phyloP scores from a whole-genome alignment of 1,284 basidiomycete genomes.

The Prillingera fragicola region DNA sequence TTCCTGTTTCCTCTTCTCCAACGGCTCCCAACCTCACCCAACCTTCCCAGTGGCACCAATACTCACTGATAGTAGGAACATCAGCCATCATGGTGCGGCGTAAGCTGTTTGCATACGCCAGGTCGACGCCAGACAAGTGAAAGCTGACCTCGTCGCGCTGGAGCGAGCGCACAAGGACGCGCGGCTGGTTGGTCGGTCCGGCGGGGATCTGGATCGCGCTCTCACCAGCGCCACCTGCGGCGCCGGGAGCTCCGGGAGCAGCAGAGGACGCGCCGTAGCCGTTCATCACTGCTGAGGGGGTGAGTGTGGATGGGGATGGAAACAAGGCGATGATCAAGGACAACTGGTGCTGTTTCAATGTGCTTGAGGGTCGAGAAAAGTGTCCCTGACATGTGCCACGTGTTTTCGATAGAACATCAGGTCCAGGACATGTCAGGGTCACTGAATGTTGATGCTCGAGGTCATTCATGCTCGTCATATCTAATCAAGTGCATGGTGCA shows the following conservation, averaged over 20 bases:
- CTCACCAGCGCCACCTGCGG: background rate
- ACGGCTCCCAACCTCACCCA: background rate
- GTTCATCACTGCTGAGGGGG: background rate
- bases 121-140: conserved; percentile 84
- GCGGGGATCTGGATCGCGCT: conserved; percentile 19
- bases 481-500: no score
- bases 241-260: background rate
- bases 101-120: conserved; percentile 86
- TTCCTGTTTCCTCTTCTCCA: background rate
- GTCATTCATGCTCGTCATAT: no score
- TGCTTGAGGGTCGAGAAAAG: no score
- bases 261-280: background rate
- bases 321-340: no score
- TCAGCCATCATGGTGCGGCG: conserved; percentile 91
- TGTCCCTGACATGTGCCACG: no score
- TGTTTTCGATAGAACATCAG: no score
- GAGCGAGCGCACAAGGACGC: conserved; percentile 47
- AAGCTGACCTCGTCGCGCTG: conserved; percentile 78
- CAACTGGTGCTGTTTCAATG: no score
- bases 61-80: conserved; percentile 82
- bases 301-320: background rate
- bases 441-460: no score
- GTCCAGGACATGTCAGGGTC: no score
- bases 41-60: no score
- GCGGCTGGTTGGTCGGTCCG: conserved; percentile 40